phyloP scores from a whole-genome alignment of 176 grass and related monocot genomes.

The Leersia perrieri region DNA sequence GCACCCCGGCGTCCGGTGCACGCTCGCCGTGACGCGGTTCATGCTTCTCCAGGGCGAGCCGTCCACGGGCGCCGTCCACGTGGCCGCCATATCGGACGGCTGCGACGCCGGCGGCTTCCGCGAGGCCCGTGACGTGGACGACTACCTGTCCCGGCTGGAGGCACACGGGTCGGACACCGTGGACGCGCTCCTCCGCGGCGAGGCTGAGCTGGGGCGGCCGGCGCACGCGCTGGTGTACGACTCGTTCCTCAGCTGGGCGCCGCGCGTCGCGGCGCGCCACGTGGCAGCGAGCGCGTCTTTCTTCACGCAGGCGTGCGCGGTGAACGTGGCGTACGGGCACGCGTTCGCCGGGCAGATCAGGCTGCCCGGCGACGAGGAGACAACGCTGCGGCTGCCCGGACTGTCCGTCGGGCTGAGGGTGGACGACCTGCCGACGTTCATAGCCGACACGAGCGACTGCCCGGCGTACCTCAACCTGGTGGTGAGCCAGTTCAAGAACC shows the following conservation, averaged over 20 bases:
- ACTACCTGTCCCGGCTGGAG: constrained; percentile 25
- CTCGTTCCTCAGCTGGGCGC: constrained; percentile 59
- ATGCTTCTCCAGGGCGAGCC: constrained; percentile 9
- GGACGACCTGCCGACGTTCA: constrained; percentile 51
- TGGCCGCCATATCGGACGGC: constrained; percentile 44
- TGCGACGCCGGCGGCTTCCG: constrained; percentile 30
- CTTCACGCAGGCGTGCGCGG: constrained; percentile 69
- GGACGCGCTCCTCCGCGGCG: constrained; percentile 47
- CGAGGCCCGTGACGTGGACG: background rate
- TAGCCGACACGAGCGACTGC: background rate
- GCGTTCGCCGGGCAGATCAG: constrained; percentile 22
- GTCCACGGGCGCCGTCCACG: constrained; percentile 7
- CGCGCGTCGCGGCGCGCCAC: constrained; percentile 33
- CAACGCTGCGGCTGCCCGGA: constrained; percentile 32
- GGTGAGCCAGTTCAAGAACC: constrained; percentile 46
- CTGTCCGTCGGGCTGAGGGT: background rate
- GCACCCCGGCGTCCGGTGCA: constrained; percentile 41
- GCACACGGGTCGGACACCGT: constrained; percentile 38
- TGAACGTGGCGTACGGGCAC: constrained; percentile 54
- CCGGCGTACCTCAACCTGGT: constrained; percentile 17
- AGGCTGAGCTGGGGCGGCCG: constrained; percentile 32
- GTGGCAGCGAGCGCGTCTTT: constrained; percentile 26
- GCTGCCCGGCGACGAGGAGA: background rate
- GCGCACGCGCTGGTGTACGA: constrained; percentile 56
- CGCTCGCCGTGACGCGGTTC: constrained; percentile 48